Evolutionary conservation across 2,329 filamentous ascomycete species (phyloP).

Genomic region (Trichoderma gracile): DNA sequence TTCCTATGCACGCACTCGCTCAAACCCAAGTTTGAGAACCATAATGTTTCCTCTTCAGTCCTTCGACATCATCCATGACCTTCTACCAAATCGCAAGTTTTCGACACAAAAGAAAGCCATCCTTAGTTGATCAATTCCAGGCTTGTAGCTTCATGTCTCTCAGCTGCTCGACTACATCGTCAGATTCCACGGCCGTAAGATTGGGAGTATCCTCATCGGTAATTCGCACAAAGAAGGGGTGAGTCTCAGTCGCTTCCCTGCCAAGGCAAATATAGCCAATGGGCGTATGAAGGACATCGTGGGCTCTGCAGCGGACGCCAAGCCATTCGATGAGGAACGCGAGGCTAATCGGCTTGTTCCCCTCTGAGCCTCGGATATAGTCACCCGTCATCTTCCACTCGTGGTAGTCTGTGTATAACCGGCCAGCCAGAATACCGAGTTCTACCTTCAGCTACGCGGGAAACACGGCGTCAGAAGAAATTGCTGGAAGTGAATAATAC

Average conservation of each 20-base stretch:
- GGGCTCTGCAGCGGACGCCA: constrained; percentile 51
- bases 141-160: background rate
- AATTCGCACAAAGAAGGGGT: constrained; percentile 51
- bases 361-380: background rate
- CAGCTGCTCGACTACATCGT: background rate
- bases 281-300: constrained; percentile 59
- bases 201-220: background rate
- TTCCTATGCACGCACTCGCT: no score
- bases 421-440: constrained; percentile 60
- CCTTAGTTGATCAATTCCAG: background rate
- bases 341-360: background rate
- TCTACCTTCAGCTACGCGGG: constrained; percentile 59
- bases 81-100: background rate
- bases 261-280: constrained; percentile 58
- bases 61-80: no score
- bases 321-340: constrained; percentile 59
- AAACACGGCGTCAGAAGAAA: constrained; percentile 43
- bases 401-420: constrained; percentile 58
- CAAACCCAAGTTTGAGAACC: no score
- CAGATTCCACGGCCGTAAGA: background rate
- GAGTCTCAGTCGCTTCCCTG: constrained; percentile 45
- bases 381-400: constrained; percentile 44
- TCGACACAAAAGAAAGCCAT: background rate
- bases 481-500: constrained; percentile 54
- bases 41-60: no score